A percentile compares a stretch with the other conserved stretches of the same genome.
phyloP scores from a whole-genome alignment of 257 asterid species.

The Fraxinus quadrangulata region DNA sequence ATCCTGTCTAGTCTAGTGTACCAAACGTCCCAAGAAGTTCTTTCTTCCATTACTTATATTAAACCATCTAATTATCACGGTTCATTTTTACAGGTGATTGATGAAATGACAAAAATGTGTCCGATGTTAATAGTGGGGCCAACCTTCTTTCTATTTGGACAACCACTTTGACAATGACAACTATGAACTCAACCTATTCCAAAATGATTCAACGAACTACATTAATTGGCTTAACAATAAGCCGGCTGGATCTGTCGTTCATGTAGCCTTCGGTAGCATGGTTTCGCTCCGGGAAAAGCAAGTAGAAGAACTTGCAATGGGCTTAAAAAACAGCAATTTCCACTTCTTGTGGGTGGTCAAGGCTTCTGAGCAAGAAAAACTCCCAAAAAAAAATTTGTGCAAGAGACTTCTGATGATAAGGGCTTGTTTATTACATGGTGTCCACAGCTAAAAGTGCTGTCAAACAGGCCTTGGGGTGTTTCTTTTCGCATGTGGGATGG shows the following conservation, averaged over 20 bases:
- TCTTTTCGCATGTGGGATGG: constrained; percentile 81
- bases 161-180: constrained; percentile 35
- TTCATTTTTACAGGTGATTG: constrained; percentile 43
- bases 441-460: constrained; percentile 58
- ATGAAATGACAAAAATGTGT: constrained; percentile 47
- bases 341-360: constrained; percentile 66
- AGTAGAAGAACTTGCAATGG: constrained; percentile 60
- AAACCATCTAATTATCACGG: neutral
- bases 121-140: constrained; percentile 60
- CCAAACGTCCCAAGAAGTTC: no score
- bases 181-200: constrained; percentile 53
- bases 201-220: constrained; percentile 34
- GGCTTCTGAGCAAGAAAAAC: constrained; percentile 37
- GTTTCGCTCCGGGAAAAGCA: constrained; percentile 43
- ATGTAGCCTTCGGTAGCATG: constrained; percentile 81
- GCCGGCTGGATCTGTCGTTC: constrained; percentile 59
- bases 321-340: constrained; percentile 35
- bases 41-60: neutral
- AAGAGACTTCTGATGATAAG: constrained; percentile 21
- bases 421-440: constrained; percentile 61
- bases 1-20: no score
- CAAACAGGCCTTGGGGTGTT: constrained; percentile 64
- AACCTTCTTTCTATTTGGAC: constrained; percentile 68
- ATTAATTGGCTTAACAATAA: constrained; percentile 56
- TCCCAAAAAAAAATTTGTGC: constrained; percentile 39